phyloP scores from a whole-genome alignment of 306 rosid species.

The Sesbania bispinosa region DNA sequence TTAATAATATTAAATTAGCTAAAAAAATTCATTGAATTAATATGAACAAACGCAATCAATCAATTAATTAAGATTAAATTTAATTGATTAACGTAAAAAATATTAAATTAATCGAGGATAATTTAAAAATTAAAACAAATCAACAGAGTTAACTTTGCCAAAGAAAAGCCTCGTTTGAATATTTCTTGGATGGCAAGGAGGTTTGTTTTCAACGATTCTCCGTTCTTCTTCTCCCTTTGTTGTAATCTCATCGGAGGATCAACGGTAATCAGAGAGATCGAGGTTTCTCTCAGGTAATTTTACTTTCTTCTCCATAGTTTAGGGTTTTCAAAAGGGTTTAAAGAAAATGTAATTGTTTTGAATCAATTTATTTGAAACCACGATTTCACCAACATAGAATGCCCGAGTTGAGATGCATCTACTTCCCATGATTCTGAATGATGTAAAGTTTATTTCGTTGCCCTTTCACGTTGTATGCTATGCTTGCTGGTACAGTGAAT shows the following conservation, averaged over 20 bases:
- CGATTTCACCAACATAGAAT: neutral
- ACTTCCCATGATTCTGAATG: conserved; percentile 15
- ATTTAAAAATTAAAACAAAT: neutral
- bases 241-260: neutral
- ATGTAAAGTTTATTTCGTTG: neutral
- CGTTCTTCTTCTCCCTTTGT: neutral
- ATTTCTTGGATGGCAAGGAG: neutral
- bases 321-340: conserved; percentile 8
- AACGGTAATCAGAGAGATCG: neutral
- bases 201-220: neutral
- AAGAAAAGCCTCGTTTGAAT: neutral
- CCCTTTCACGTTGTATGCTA: neutral
- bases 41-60: neutral
- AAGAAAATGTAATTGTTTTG: neutral
- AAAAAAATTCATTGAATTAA: neutral
- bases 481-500: neutral
- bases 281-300: conserved; percentile 23
- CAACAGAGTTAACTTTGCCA: neutral
- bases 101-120: neutral
- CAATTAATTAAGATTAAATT: neutral
- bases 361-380: neutral
- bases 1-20: too few species aligned
- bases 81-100: neutral
- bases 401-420: neutral
- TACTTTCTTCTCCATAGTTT: neutral